Base-by-base conservation (phyloP, 139 green algal genomes). In the Picochlorum sp. region DNA sequence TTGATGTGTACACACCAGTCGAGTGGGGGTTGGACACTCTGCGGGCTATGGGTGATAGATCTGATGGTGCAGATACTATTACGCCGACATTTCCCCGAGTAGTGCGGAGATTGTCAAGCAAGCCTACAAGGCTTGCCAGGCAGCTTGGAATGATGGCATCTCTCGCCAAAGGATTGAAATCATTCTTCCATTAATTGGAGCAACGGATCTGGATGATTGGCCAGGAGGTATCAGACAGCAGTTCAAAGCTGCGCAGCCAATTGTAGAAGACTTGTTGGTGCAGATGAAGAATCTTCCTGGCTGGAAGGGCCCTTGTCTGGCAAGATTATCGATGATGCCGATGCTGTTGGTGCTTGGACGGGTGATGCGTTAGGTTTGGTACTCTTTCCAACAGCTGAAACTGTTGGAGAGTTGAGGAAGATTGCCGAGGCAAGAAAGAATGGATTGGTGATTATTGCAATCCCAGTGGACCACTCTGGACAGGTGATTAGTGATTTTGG, bases 151-250 rank as follows among this genome's bases (percentile, higher is more conserved):
- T 2, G 77, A 74, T 18, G 89, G 88, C 6, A 52, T 85, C 1
- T 74, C 45, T 18, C 73, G 80, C 1, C 85, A 94, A 54, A 70
- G 71, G 0, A 49, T 96, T 6, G 87, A 96, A 62, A 66, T 96
- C 44, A 71, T 91, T 44, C 80, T 96, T 24, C 89, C 89, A 8
- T 69, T 96, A 8, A 96, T 94, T 63, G 89, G 89, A 4, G 89
- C 89, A 7, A 95, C 89, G 3, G 89, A 96, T 68, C 62, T 96
- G 3, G 89, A 96, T 59, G 89, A 96, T 74, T 95, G 87, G 88
- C 87, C 88, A 1, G 88, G 88, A 6, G 88, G 88, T 45, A 85
- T 95, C 32, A 62, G 85, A 24, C 88, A 95, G 76, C 88, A 94
- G 72, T 92, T 92, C 75, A 93, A 89, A 63, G 88, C 81, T 49